Percentiles rank a stretch among this genome's conserved stretches.
Conservation (phyloP, 2,329 filamentous ascomycete species). For the Zasmidium angulare region DNA sequence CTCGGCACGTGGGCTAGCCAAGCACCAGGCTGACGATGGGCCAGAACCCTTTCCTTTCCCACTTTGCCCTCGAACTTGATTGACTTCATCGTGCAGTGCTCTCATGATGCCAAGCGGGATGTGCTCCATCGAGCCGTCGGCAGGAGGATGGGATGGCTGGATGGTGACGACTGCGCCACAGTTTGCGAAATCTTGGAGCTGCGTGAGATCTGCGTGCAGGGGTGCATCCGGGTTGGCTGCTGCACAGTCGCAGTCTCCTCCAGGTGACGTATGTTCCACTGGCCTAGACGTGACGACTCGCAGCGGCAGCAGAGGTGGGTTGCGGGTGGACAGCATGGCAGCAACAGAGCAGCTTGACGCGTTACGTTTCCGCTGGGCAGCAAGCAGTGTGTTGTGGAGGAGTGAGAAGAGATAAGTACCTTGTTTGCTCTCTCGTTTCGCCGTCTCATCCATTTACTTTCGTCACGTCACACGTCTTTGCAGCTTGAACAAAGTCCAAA, state of each 20-base stretch:
- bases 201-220: slow-evolving; percentile 4
- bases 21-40: neutral
- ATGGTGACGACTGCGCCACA: slow-evolving; percentile 7
- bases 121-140: neutral
- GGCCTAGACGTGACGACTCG: neutral
- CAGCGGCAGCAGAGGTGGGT: too few relatives aligned
- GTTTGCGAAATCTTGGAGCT: neutral
- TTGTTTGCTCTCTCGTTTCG: neutral
- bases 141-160: neutral
- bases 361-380: neutral
- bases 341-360: too few relatives aligned
- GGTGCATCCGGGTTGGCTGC: slow-evolving; percentile 1
- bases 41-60: too few relatives aligned
- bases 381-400: neutral
- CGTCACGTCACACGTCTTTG: too few relatives aligned
- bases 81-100: neutral
- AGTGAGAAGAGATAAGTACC: neutral
- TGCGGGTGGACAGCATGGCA: too few relatives aligned
- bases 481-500: too few relatives aligned
- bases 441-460: too few relatives aligned
- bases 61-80: neutral
- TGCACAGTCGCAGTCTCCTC: neutral
- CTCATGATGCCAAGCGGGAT: neutral
- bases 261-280: slow-evolving; percentile 3
- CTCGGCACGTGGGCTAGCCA: neutral